These are phyloP conservation scores for Dryas octopetala DNA, from an alignment of 306 rosid genomes.

Conservation along the genomic window DNA sequence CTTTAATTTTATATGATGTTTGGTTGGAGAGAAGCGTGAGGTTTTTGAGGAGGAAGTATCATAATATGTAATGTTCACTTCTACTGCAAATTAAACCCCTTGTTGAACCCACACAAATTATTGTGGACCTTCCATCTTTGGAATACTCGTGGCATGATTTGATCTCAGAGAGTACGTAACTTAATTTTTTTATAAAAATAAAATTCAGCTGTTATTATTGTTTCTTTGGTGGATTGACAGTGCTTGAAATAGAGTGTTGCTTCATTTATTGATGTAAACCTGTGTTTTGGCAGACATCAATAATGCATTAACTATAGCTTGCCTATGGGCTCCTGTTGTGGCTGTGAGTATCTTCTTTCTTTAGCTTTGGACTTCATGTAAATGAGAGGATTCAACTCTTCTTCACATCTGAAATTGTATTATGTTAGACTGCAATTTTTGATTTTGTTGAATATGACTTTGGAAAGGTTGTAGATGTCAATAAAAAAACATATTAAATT, in stretches of 20 bases:
- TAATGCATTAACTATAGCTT: slow-evolving; percentile 58
- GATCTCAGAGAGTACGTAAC: slow-evolving; percentile 65
- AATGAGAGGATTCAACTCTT: not conserved
- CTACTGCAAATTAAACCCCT: slow-evolving; percentile 80
- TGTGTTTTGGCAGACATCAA: slow-evolving; percentile 63
- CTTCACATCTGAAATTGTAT: not conserved
- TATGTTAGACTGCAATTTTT: not conserved
- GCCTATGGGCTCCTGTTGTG: slow-evolving; percentile 93
- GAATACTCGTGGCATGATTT: slow-evolving; percentile 90
- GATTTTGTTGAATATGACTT: slow-evolving; percentile 3
- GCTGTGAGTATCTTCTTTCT: slow-evolving; percentile 65
- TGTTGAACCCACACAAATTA: slow-evolving; percentile 69
- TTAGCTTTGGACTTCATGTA: slow-evolving; percentile 12
- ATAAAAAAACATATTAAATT: not conserved
- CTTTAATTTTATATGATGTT: slow-evolving; percentile 1
- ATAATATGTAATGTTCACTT: slow-evolving; percentile 18
- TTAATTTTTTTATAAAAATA: not conserved
- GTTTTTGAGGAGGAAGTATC: slow-evolving; percentile 4
- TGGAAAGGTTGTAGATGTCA: not conserved
- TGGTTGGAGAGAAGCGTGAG: not conserved
- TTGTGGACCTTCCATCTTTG: slow-evolving; percentile 41
- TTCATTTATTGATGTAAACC: slow-evolving; percentile 27
- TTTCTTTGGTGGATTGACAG: no score
- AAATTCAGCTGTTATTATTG: not conserved
- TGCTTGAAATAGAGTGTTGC: no score